These are phyloP conservation scores for Dicorynia guianensis DNA, from an alignment of 306 rosid species.

Conservation along the genomic window DNA sequence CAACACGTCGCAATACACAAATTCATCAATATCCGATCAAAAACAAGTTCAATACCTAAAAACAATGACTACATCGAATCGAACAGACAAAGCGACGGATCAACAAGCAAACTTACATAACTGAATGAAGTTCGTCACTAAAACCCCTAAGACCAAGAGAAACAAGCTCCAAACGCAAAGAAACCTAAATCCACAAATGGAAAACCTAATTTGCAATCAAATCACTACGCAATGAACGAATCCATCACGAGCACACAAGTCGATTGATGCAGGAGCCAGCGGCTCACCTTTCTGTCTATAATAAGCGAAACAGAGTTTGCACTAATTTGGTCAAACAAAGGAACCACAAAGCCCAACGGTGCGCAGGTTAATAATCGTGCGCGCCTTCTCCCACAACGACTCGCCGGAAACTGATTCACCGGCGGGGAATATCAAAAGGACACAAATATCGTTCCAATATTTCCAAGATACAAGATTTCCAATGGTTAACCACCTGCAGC, in stretches of 20 bases:
- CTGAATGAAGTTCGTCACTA: slow-evolving; percentile 50
- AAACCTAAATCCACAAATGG: slow-evolving; percentile 58
- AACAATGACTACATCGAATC: slow-evolving; percentile 43
- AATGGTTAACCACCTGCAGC: slow-evolving; percentile 19
- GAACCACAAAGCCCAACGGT: slow-evolving; percentile 11
- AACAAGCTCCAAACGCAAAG: slow-evolving; percentile 50
- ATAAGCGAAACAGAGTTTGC: slow-evolving; percentile 31
- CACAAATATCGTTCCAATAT: slow-evolving; percentile 11
- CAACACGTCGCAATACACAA: slow-evolving; percentile 43
- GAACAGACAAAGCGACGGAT: slow-evolving; percentile 58
- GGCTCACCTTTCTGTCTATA: slow-evolving; percentile 56
- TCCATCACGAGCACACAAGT: slow-evolving; percentile 34
- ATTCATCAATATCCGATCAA: slow-evolving; percentile 40
- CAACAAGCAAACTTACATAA: slow-evolving; percentile 58
- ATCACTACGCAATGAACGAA: slow-evolving; percentile 54
- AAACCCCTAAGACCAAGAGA: slow-evolving; percentile 62
- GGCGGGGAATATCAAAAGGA: slow-evolving; percentile 26
- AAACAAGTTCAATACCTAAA: slow-evolving; percentile 41
- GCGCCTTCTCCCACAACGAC: slow-evolving; percentile 43
- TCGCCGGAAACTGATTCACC: slow-evolving; percentile 54
- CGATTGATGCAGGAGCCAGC: slow-evolving; percentile 46
- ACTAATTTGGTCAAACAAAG: slow-evolving; percentile 36
- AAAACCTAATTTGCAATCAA: slow-evolving; percentile 51
- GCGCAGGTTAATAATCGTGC: slow-evolving; percentile 50
- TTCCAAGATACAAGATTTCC: slow-evolving; percentile 7